Evolutionary conservation across 2,329 filamentous ascomycete genomes (phyloP).

Genomic region (Paraphaeosphaeria sporulosa): DNA sequence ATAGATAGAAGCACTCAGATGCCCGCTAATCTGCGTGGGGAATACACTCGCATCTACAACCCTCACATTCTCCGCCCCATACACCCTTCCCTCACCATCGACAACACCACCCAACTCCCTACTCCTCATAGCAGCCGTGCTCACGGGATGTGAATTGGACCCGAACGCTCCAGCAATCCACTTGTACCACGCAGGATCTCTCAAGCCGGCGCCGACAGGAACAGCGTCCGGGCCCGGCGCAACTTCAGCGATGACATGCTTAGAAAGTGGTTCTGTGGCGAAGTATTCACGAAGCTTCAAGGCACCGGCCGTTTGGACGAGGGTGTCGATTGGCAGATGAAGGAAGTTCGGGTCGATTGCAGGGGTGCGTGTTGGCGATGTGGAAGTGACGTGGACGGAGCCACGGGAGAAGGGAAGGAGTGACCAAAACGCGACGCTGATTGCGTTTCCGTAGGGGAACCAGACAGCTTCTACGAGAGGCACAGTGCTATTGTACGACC

Average conservation of each 20-base stretch:
- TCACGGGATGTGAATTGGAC: constrained; percentile 44
- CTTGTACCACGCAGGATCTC: constrained; percentile 26
- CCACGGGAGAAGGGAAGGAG: constrained; percentile 48
- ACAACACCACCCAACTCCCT: constrained; percentile 46
- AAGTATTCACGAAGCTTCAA: constrained; percentile 43
- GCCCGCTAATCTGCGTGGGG: constrained; percentile 44
- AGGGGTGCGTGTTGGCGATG: constrained; percentile 46
- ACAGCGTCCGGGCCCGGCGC: constrained; percentile 32
- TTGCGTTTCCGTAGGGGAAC: constrained; percentile 36
- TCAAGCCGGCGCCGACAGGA: constrained; percentile 26
- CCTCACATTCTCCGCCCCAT: constrained; percentile 46
- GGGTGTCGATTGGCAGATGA: constrained; percentile 49
- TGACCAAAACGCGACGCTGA: constrained; percentile 51
- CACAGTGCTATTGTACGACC: constrained; percentile 46
- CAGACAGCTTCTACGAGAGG: constrained; percentile 59
- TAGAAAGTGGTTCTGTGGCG: constrained; percentile 33
- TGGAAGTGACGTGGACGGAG: constrained; percentile 39
- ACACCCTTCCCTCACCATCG: constrained; percentile 39
- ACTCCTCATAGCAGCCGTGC: constrained; percentile 44
- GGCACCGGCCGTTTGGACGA: constrained; percentile 44
- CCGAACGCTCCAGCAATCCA: constrained; percentile 33
- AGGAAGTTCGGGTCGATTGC: constrained; percentile 54
- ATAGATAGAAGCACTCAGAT: constrained; percentile 47
- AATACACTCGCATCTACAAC: constrained; percentile 49
- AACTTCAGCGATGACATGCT: constrained; percentile 28